Base-by-base conservation (phyloP, 495 filamentous ascomycete species). In the Neurospora terricola region DNA sequence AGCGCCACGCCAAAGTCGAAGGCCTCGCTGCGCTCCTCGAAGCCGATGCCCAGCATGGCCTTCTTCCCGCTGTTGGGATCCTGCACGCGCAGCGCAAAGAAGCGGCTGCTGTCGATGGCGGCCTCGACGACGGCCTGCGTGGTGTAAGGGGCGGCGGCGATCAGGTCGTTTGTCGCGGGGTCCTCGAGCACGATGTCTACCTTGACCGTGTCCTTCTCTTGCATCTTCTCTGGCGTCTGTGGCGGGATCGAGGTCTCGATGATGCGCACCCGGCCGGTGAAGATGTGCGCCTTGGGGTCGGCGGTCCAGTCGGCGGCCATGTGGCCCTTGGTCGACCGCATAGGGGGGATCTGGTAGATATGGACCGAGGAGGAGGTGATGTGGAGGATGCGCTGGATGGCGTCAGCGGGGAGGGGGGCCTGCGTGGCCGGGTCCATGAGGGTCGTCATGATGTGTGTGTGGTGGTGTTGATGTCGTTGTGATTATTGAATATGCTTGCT, bases 1-100 rank as follows among this genome's bases (percentile, higher is more conserved):
- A 96, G 81, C n/a, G 88, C 84, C n/a, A 94, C 89, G 30, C 88
- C 88, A 73, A 94, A 94, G 75, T 96, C 93, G 71, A 94, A 92
- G 9, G 93, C 92, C 73, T 93, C 92, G 79, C 87, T 89, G 54
- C 93, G 82, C 81, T 95, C 92, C 83, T 94, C 93, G 77, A 94
- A 96, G 14, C 93, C 93, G 69, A 96, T 86, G n/a, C 93, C 93
- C 36, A 95, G 81, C 40, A 89, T 86, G 30, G 93, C 93, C 77
- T 93, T 94, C 73, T 87, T 83, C 2, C 88, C 87, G 2, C 86
- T 86, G 68, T 88, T 86, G 69, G 91, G 90, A 66, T 91, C 91
- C 43, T 89, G 87, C 10, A 96, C 92, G n/a, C 90, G 84, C 36
- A 95, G 77, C 0, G 92, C 93, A 77, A 95, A 96, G 84, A 96